These are phyloP conservation scores for Heterobasidion irregulare DNA, from an alignment of 1,284 basidiomycete genomes.

Conservation along the genomic window DNA sequence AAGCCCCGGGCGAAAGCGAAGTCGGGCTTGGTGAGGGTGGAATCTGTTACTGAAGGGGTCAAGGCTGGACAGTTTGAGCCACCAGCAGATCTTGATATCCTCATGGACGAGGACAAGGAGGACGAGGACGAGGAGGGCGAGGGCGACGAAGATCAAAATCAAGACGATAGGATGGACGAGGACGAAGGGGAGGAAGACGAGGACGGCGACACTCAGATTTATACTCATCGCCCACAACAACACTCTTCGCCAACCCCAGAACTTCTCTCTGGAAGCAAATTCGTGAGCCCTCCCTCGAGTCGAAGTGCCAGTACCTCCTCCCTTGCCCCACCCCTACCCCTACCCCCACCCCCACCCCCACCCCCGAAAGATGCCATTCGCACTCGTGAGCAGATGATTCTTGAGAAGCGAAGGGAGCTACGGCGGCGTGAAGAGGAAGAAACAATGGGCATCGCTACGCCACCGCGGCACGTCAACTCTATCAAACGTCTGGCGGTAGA, in stretches of 20 bases:
- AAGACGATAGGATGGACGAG: constrained; percentile 1
- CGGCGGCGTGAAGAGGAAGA: constrained; percentile 44
- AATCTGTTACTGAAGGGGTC: constrained; percentile 24
- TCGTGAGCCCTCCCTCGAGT: constrained; percentile 14
- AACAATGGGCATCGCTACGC: constrained; percentile 20
- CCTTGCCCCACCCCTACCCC: constrained; percentile 24
- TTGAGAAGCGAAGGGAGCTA: constrained; percentile 63
- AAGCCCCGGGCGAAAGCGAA: constrained; percentile 8
- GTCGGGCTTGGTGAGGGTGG: constrained; percentile 16
- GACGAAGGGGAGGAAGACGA: not conserved
- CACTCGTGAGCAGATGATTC: constrained; percentile 60
- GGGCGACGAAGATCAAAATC: constrained; percentile 16
- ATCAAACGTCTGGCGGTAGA: constrained; percentile 17
- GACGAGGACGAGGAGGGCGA: constrained; percentile 18
- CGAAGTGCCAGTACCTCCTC: constrained; percentile 33
- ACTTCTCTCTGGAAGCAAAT: constrained; percentile 8
- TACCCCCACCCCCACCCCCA: constrained; percentile 42
- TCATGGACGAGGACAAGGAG: not conserved
- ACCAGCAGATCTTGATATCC: constrained; percentile 29
- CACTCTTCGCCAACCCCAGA: constrained; percentile 5
- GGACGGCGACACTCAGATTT: not conserved
- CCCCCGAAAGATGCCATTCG: constrained; percentile 60
- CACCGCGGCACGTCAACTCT: constrained; percentile 16
- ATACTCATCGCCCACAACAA: not conserved
- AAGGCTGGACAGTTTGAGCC: constrained; percentile 21